These are phyloP conservation scores for Globisporangium sylvaticum DNA, from an alignment of 352 stramenopile species.

Conservation along the genomic window DNA sequence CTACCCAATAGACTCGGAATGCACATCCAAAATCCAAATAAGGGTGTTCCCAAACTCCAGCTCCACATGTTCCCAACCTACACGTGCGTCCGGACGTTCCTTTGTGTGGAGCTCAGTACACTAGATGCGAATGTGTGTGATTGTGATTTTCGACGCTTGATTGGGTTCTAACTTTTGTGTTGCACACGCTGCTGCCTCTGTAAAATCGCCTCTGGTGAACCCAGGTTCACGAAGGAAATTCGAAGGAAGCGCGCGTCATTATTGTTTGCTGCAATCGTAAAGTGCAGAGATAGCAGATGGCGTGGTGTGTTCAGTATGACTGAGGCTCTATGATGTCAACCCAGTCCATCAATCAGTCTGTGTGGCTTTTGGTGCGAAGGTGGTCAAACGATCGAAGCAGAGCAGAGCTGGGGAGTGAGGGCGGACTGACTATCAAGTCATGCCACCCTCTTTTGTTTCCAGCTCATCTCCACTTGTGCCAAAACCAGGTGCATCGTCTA, in stretches of 20 bases:
- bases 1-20: no score
- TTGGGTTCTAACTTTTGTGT: not conserved
- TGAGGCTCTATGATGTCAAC: not conserved
- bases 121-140: not conserved
- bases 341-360: not conserved
- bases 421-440: constrained; percentile 1
- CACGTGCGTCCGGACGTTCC: no score
- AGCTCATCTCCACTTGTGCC: not conserved
- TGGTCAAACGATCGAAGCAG: not conserved
- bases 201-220: not conserved
- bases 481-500: not conserved
- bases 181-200: not conserved
- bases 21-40: not conserved
- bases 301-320: not conserved
- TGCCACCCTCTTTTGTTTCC: not conserved
- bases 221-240: not conserved
- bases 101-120: no score
- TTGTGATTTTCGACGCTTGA: not conserved
- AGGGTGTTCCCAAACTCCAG: not conserved
- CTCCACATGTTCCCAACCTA: not conserved
- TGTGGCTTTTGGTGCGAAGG: no score
- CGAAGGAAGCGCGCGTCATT: not conserved
- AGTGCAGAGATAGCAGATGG: not conserved
- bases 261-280: not conserved
- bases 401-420: not conserved